Conservation (phyloP, 1,139 yeast genomes). For the Candida sojae region DNA sequence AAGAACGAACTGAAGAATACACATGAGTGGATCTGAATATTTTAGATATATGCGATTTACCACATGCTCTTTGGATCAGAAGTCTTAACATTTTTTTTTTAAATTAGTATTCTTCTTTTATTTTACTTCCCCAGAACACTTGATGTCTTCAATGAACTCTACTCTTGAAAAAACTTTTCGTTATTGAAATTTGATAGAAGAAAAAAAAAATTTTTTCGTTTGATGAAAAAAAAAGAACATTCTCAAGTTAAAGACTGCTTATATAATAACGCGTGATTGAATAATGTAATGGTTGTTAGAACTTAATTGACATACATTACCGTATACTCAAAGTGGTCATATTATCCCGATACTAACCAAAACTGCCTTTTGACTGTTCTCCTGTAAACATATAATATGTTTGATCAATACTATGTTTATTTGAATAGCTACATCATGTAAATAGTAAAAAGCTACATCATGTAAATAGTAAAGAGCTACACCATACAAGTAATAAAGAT, state of each 20-base stretch:
- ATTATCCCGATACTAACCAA: too few relatives aligned
- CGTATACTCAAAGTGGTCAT: too few relatives aligned
- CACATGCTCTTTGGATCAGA: slow-evolving; percentile 4
- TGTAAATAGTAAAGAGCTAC: too few relatives aligned
- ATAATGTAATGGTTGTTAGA: too few relatives aligned
- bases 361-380: too few relatives aligned
- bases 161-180: background rate
- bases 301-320: too few relatives aligned
- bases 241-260: background rate
- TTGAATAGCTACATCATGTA: too few relatives aligned
- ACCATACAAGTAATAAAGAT: too few relatives aligned
- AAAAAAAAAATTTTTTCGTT: background rate
- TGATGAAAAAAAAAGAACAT: background rate
- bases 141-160: background rate
- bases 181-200: background rate
- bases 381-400: too few relatives aligned
- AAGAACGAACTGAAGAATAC: background rate
- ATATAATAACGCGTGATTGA: background rate
- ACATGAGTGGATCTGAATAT: background rate
- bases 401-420: too few relatives aligned
- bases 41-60: background rate
- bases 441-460: too few relatives aligned
- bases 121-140: background rate
- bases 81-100: slow-evolving; percentile 2
- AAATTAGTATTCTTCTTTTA: background rate